Evolutionary conservation across 1,139 yeast species (phyloP).

Genomic region (Taphrina confusa): DNA sequence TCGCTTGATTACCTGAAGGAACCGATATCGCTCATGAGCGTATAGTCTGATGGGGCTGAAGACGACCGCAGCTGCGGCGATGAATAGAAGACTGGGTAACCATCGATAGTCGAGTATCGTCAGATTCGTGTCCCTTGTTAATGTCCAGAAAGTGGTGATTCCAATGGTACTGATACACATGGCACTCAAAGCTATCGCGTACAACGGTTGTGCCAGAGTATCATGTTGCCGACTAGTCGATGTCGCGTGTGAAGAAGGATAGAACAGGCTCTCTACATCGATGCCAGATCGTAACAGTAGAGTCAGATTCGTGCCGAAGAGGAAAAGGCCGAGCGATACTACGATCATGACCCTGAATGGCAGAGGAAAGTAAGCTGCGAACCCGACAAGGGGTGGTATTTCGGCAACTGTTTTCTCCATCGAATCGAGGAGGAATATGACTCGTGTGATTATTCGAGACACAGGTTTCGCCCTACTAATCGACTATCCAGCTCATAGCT

Average conservation of each 20-base stretch:
- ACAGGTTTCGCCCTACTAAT: too few species aligned
- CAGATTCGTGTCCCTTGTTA: background rate
- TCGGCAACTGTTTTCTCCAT: background rate
- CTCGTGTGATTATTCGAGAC: too few species aligned
- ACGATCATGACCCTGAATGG: slow-evolving; percentile 51
- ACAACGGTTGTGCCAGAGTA: slow-evolving; percentile 8
- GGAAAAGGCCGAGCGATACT: slow-evolving; percentile 47
- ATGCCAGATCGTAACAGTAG: slow-evolving; percentile 23
- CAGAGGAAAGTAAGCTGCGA: slow-evolving; percentile 48
- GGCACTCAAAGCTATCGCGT: slow-evolving; percentile 2
- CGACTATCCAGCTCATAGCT: too few species aligned
- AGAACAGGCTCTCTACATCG: slow-evolving; percentile 40
- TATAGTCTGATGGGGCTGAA: slow-evolving; percentile 43
- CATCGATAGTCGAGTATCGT: background rate
- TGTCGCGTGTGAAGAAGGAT: slow-evolving; percentile 39
- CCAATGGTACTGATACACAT: background rate
- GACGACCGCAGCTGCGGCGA: slow-evolving; percentile 43
- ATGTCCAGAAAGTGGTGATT: background rate
- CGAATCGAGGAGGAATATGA: too few species aligned
- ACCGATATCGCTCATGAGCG: slow-evolving; percentile 43
- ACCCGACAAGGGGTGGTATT: background rate
- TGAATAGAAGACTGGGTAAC: slow-evolving; percentile 47
- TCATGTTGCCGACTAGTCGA: background rate
- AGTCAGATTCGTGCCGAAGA: slow-evolving; percentile 46
- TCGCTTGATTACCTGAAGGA: slow-evolving; percentile 46